Evolutionary conservation across 176 grass and related monocot genomes (phyloP), one percentile per base, ranked within the genome.

Genomic region (Avena eriantha): DNA sequence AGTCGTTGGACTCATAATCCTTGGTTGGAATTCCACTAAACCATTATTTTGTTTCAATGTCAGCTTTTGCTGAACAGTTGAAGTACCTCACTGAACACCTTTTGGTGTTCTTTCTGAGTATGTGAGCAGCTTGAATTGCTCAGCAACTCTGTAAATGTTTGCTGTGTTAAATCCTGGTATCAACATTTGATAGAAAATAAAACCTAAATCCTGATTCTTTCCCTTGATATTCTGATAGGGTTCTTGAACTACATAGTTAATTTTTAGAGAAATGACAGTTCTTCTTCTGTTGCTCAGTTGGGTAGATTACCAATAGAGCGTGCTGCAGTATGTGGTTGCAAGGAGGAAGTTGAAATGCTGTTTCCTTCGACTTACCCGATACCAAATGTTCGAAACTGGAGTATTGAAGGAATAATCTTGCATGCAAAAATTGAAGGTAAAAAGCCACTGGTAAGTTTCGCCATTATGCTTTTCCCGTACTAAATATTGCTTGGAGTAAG

Each of bases 331-430:
- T 12, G 45, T 55, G 66, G 29, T 22, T 80, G 69, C 75, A 75
- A 34, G 24, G 82, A 89, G 73, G 82, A 80, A 84, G 76, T 89
- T 46, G 87, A 89, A 74, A 80, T 89, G 81, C 12, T 89, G 34
- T 80, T 89, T 18, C 87, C 81, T 47, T 63, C 66, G n/a, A 89
- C 87, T 72, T 85, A 34, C 76, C 82, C 76, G n/a, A 85, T 85
- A 65, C 87, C 76, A 73, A 46, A 53, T 75, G 47, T 89, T 18
- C 16, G 3, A 80, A 78, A 80, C 48, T 89, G 82, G 82, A 89
- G 54, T 67, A 19, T 89, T 31, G 82, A 89, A 66, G 87, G 87
- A 56, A 35, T 89, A 85, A 85, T 89, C 46, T 73, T 56, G 64
- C 31, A 85, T 89, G 82, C 69, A 24, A 87, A 85, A 74, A 33